These are phyloP conservation scores for Nitzschia sp. DNA, from an alignment of 108 stramenopile genomes.

Conservation along the genomic window DNA sequence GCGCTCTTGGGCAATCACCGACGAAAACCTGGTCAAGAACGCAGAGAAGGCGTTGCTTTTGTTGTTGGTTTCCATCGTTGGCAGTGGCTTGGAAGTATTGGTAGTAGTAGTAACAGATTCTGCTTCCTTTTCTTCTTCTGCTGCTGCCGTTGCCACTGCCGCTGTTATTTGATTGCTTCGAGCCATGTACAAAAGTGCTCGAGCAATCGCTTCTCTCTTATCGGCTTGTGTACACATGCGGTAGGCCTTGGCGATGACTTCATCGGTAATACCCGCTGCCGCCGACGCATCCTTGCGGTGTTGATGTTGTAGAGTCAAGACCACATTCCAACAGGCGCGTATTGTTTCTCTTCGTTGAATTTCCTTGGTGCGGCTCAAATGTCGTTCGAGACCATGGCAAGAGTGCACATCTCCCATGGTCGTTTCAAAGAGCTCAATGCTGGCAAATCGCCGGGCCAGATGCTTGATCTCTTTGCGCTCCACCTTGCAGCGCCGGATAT, in stretches of 20 bases:
- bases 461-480: slow-evolving; percentile 11
- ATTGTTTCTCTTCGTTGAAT: slow-evolving; percentile 2
- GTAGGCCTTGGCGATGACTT: slow-evolving; percentile 3
- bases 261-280: neutral
- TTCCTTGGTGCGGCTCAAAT: neutral
- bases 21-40: no score
- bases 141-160: neutral
- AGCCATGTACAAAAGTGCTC: slow-evolving; percentile 7
- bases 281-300: neutral
- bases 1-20: no score
- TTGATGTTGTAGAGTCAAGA: neutral
- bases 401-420: slow-evolving; percentile 2
- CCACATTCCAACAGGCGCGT: neutral
- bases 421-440: slow-evolving; percentile 1
- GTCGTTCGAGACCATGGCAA: slow-evolving; percentile 6
- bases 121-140: no score
- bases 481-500: neutral
- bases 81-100: no score
- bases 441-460: slow-evolving; percentile 1
- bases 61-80: no score
- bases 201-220: slow-evolving; percentile 2
- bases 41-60: no score
- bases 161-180: neutral
- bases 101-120: no score
- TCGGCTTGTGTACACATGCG: neutral